Conservation (phyloP, 2,329 filamentous ascomycete species). For the Chaetothyriales sp. region DNA sequence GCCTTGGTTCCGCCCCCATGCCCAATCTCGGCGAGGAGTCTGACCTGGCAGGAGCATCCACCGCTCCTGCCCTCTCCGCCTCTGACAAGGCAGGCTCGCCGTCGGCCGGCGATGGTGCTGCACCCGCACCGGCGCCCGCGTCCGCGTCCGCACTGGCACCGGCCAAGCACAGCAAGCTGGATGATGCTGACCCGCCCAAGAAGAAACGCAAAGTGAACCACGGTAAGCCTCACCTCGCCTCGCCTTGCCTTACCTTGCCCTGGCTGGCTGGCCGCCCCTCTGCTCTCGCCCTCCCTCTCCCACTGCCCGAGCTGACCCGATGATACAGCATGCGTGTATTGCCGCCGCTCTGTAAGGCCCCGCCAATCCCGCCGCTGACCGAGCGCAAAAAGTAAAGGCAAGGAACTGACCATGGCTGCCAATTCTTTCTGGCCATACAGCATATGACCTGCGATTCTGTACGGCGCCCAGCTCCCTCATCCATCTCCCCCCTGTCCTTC, state of each 20-base stretch:
- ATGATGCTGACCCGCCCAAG: constrained; percentile 47
- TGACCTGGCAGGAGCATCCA: constrained; percentile 6
- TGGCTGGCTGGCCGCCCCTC: constrained; percentile 20
- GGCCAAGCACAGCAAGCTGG: constrained; percentile 11
- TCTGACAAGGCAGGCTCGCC: constrained; percentile 11
- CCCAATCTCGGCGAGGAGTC: constrained; percentile 16
- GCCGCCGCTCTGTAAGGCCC: constrained; percentile 69
- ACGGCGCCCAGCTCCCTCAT: constrained; percentile 16
- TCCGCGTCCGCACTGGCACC: neutral
- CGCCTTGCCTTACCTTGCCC: neutral
- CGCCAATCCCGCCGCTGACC: neutral
- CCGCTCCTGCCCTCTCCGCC: constrained; percentile 1
- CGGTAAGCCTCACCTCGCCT: constrained; percentile 36
- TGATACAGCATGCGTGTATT: constrained; percentile 68
- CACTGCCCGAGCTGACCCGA: constrained; percentile 21
- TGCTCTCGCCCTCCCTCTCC: constrained; percentile 9
- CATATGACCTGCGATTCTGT: constrained; percentile 90
- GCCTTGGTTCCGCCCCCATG: constrained; percentile 6
- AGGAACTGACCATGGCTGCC: neutral
- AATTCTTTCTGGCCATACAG: constrained; percentile 31
- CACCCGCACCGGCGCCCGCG: neutral
- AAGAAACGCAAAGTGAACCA: constrained; percentile 83
- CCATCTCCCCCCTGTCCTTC: constrained; percentile 6
- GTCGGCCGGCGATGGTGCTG: constrained; percentile 12
- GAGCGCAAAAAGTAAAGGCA: neutral